Evolutionary conservation across 768 basidiomycete genomes (phyloP), one percentile per base, ranked within the genome.

Genomic region (Russula compacta): DNA sequence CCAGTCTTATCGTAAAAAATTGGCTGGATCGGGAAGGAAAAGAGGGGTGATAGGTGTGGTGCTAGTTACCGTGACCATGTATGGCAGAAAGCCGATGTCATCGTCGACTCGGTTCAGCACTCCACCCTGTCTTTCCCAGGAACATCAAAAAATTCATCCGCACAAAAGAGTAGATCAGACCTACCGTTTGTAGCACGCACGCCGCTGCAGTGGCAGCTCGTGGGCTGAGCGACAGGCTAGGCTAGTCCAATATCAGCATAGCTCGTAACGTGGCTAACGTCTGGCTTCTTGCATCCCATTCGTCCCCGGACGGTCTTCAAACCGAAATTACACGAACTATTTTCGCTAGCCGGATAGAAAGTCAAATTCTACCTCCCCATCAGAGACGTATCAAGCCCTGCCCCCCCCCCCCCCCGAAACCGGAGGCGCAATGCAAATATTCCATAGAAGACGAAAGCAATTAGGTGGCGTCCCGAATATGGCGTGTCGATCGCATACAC

Each of bases 191-290:
- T 36, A 19, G 32, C 56, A 24, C 33, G 33, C 21, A 29, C 24
- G 11, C 48, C 4, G 54, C 39, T 49, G 19, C 6, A 46, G 24
- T 36, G 36, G 36, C 55, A 33, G 19, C 35, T 56, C 42, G 48
- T 38, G 24, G 48, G 33, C 6, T 12, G 60, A 38, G n/a, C 35
- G 19, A 52, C n/a, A 7, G 33, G 24, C 24, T 29, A 29, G 43
- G 21, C 60, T 57, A 61, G 43, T 52, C 60, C 55, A 52, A 56
- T 61, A 50, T 46, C 36, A 61, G 60, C n/a, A 61, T 61, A 57
- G 56, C 32, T 53, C 15, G n/a, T 52, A 57, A 61, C 60, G 60
- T 57, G 60, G 36, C 43, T 9, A 11, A 35, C n/a, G 43, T 46
- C n/a, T n/a, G 36, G 24, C 43, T 32, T 40, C 38, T 39, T 46